These are phyloP conservation scores for Aspergillus mulundensis DNA, from an alignment of 495 filamentous ascomycete species.

Conservation along the genomic window DNA sequence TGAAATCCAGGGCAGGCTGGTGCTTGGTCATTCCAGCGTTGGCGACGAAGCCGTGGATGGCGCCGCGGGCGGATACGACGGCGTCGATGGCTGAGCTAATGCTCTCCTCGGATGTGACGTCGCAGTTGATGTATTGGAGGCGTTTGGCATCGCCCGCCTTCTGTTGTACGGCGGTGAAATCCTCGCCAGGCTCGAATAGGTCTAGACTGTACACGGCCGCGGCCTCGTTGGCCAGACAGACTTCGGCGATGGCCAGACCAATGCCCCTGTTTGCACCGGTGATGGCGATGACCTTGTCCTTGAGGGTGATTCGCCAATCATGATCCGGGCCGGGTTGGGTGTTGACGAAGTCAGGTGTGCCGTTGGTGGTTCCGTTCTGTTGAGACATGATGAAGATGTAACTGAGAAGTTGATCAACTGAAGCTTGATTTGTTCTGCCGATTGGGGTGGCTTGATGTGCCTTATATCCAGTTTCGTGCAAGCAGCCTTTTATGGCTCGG, in stretches of 20 bases:
- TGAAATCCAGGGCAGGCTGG: slow-evolving; percentile 42
- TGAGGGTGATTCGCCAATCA: slow-evolving; percentile 14
- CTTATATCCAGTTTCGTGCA: neutral
- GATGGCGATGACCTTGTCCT: slow-evolving; percentile 23
- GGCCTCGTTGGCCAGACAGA: slow-evolving; percentile 37
- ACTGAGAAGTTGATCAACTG: neutral
- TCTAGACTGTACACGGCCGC: slow-evolving; percentile 39
- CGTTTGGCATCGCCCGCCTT: slow-evolving; percentile 20
- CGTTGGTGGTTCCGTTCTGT: neutral
- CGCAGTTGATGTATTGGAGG: slow-evolving; percentile 31
- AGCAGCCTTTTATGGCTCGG: neutral
- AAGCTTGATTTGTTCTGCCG: neutral
- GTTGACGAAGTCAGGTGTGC: slow-evolving; percentile 1
- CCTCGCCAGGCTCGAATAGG: slow-evolving; percentile 35
- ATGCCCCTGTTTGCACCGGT: slow-evolving; percentile 22
- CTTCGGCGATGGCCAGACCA: slow-evolving; percentile 36
- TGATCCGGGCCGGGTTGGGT: neutral
- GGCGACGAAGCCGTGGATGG: slow-evolving; percentile 35
- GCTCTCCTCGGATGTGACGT: slow-evolving; percentile 35
- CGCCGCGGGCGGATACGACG: slow-evolving; percentile 30
- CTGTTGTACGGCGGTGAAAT: slow-evolving; percentile 29
- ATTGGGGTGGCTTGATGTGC: neutral
- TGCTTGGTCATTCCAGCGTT: slow-evolving; percentile 46
- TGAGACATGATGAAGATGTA: neutral
- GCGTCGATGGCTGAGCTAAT: slow-evolving; percentile 35